Conservation (phyloP, 768 basidiomycete genomes). For the Tulasnella calospora region DNA sequence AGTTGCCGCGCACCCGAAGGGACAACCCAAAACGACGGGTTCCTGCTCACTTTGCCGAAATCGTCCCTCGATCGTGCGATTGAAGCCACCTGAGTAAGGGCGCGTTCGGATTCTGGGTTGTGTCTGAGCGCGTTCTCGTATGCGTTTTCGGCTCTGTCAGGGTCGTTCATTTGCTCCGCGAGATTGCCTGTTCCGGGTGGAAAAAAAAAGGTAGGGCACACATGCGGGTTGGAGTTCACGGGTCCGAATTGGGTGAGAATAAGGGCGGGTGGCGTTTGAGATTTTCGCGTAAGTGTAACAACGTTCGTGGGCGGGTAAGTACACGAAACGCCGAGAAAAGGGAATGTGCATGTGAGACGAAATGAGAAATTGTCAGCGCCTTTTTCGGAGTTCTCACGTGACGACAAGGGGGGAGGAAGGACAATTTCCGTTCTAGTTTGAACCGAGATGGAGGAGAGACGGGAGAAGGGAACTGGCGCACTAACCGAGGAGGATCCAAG, state of each 20-base stretch:
- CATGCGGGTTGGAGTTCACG: background rate
- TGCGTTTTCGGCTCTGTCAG: slow-evolving; percentile 84
- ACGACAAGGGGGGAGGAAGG: background rate
- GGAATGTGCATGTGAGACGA: background rate
- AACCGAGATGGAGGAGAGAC: background rate
- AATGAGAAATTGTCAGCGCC: slow-evolving; percentile 16
- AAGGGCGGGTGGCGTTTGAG: slow-evolving; percentile 6
- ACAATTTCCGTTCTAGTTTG: background rate
- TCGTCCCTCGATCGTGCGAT: slow-evolving; percentile 98
- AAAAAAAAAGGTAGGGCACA: background rate
- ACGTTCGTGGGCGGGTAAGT: background rate
- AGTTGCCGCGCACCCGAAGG: background rate
- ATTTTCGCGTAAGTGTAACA: background rate
- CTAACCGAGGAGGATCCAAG: slow-evolving; percentile 89
- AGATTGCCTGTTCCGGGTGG: slow-evolving; percentile 66
- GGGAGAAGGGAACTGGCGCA: too few species aligned
- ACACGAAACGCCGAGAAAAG: slow-evolving; percentile 4
- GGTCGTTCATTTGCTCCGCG: slow-evolving; percentile 91
- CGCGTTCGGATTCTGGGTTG: slow-evolving; percentile 85
- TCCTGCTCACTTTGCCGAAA: slow-evolving; percentile 75
- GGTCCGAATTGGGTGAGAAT: background rate
- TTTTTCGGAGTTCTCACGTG: background rate
- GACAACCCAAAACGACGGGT: slow-evolving; percentile 25
- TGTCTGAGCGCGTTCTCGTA: slow-evolving; percentile 96
- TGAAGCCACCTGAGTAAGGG: slow-evolving; percentile 88